Percentiles rank a stretch among this genome's conserved stretches.
Evolutionary conservation across 129 eudicot species (phyloP).

Genomic region (Glebionis coronaria): DNA sequence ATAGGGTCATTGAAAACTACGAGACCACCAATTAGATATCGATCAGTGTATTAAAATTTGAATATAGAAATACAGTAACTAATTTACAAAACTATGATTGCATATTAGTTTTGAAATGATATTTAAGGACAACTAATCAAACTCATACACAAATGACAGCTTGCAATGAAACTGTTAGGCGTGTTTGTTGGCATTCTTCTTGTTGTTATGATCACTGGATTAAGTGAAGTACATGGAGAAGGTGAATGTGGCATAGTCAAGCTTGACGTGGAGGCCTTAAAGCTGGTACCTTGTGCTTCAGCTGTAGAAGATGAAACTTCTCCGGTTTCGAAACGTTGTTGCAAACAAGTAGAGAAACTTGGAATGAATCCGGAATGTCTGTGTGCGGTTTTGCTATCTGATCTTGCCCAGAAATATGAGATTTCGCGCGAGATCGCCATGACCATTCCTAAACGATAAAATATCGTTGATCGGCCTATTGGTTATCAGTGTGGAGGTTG

Average conservation of each 20-base stretch:
- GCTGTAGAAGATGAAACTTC: slow-evolving; percentile 32
- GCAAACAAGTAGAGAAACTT: too few relatives aligned
- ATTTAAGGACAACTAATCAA: neutral
- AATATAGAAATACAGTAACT: too few relatives aligned
- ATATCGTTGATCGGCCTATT: slow-evolving; percentile 59
- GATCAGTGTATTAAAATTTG: too few relatives aligned
- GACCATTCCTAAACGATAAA: slow-evolving; percentile 81
- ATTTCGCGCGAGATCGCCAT: slow-evolving; percentile 42
- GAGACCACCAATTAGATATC: too few relatives aligned
- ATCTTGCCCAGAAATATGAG: too few relatives aligned
- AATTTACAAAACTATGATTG: too few relatives aligned
- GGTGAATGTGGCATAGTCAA: slow-evolving; percentile 52
- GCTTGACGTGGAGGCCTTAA: slow-evolving; percentile 58
- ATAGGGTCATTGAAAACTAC: too few relatives aligned
- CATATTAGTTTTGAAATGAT: neutral
- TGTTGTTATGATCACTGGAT: slow-evolving; percentile 24
- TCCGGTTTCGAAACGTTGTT: too few relatives aligned
- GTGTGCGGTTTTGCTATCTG: too few relatives aligned
- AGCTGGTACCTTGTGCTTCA: slow-evolving; percentile 54
- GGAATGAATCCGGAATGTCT: too few relatives aligned
- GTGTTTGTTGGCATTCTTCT: slow-evolving; percentile 26
- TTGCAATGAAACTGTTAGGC: slow-evolving; percentile 33
- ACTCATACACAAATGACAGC: slow-evolving; percentile 25
- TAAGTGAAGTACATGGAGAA: slow-evolving; percentile 38
- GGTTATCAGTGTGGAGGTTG: slow-evolving; percentile 81